Base-by-base conservation (phyloP, 495 filamentous ascomycete species). In the Aspergillus steynii region DNA sequence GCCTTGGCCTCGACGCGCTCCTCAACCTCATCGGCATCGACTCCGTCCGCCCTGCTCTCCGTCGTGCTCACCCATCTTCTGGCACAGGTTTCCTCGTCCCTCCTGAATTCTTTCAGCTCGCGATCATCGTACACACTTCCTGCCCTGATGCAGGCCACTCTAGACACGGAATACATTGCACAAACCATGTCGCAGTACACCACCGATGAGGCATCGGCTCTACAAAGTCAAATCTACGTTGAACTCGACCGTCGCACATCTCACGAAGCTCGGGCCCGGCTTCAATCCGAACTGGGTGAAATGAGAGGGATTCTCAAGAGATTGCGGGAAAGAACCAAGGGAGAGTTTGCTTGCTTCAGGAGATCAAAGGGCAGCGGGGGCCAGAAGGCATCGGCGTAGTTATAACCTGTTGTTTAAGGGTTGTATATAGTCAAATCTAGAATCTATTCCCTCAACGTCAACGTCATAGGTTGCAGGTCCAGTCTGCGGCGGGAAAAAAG, bases 81-180 rank as follows among this genome's bases (percentile, higher is more conserved):
- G 29, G 90, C 93, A 66, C 82, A 91, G 67, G 82, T 90, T 9
- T 90, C 86, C 34, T 75, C 78, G 12, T 85, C 90, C 53, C 83
- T 96, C 8, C 80, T 95, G 5, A 80, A 84, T 14, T 85, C 88
- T 0, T 92, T 96, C 77, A 83, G 85, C 58, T 65, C 82, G 25
- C 86, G 91, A 9, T 63, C 81, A 6, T 77, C 78, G 32, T 98
- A 91, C 77, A 78, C 83, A 6, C 87, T 99, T 0, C 77, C 86
- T n/a, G 86, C 86, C 7, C 82, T 99, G 52, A 96, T 97, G 88
- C 96, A 98, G 74, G 96, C 96, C 2, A 98, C 96, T 0, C 82
- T 99, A 5, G 95, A 99, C 61, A 93, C 96, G 8, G 95, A 99
- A 74, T 99, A 98, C 74, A 87, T 97, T 42, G 91, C 92, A 5